These are phyloP conservation scores for Ganoderma lingzhi DNA, from an alignment of 1,284 basidiomycete species.

Conservation along the genomic window DNA sequence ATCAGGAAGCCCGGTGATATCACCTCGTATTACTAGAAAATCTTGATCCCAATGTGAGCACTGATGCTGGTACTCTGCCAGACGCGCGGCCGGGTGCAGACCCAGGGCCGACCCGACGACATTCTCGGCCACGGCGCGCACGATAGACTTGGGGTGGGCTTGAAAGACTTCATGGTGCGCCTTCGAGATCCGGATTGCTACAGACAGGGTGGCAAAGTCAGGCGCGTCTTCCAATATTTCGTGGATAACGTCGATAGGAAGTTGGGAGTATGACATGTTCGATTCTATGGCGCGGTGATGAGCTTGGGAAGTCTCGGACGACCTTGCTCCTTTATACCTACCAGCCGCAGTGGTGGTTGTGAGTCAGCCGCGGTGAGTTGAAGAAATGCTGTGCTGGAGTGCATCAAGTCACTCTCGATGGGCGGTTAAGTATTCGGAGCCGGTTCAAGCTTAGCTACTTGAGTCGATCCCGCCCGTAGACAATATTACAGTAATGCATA, in stretches of 20 bases:
- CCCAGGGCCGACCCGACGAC: slow-evolving; percentile 40
- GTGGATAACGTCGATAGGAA: slow-evolving; percentile 27
- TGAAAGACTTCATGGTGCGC: slow-evolving; percentile 44
- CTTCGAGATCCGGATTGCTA: slow-evolving; percentile 42
- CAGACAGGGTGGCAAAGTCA: slow-evolving; percentile 23
- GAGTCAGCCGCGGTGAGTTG: not conserved
- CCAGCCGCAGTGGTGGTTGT: not conserved
- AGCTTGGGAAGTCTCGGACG: not conserved
- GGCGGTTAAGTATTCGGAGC: not conserved
- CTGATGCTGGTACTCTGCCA: slow-evolving; percentile 29
- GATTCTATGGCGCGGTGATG: not conserved
- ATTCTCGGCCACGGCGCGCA: slow-evolving; percentile 45
- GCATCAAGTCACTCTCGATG: not conserved
- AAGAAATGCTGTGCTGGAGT: not conserved
- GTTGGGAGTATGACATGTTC: slow-evolving; percentile 13
- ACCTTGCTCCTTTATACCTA: not conserved
- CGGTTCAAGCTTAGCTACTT: not conserved
- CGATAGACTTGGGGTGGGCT: slow-evolving; percentile 42
- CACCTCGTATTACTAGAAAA: not conserved
- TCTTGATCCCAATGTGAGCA: not conserved
- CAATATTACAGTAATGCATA: too few species aligned
- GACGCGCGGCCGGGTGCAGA: slow-evolving; percentile 42
- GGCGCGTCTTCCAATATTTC: slow-evolving; percentile 20
- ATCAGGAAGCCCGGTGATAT: slow-evolving; percentile 1
- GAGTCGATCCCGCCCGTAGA: not conserved